Conservation (phyloP, 306 rosid genomes). For the Medicago ruthenica region DNA sequence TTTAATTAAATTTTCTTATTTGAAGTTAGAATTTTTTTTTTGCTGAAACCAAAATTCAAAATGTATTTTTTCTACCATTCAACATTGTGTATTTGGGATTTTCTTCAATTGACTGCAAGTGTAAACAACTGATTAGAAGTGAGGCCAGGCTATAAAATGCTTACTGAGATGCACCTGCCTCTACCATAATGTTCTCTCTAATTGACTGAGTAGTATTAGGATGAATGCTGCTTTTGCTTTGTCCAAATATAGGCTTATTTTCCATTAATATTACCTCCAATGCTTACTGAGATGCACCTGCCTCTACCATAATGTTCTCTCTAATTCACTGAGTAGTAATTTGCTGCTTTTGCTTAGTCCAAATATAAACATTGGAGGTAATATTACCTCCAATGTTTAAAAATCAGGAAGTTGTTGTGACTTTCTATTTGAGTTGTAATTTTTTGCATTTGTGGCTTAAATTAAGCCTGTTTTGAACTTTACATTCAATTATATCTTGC, state of each 20-base stretch:
- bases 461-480: background rate
- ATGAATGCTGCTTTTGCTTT: conserved; percentile 28
- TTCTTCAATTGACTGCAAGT: conserved; percentile 25
- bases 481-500: conserved; percentile 17
- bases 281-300: conserved; percentile 15
- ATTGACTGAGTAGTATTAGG: conserved; percentile 11
- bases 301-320: conserved; percentile 6
- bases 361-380: too few relatives aligned
- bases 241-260: conserved; percentile 16
- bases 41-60: conserved; percentile 8
- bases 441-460: conserved; percentile 21
- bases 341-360: conserved; percentile 29
- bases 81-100: background rate
- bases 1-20: conserved; percentile 8
- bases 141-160: conserved; percentile 1
- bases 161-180: conserved; percentile 7
- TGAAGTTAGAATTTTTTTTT: background rate
- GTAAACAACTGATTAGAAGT: conserved; percentile 13
- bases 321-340: conserved; percentile 21
- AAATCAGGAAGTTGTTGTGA: conserved; percentile 3
- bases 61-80: conserved; percentile 1
- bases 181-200: conserved; percentile 15
- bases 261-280: conserved; percentile 1
- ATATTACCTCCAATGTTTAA: conserved; percentile 27
- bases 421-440: conserved; percentile 37